Evolutionary conservation across 805 yeast genomes (phyloP).

Genomic region (Zygosaccharomyces rouxii): DNA sequence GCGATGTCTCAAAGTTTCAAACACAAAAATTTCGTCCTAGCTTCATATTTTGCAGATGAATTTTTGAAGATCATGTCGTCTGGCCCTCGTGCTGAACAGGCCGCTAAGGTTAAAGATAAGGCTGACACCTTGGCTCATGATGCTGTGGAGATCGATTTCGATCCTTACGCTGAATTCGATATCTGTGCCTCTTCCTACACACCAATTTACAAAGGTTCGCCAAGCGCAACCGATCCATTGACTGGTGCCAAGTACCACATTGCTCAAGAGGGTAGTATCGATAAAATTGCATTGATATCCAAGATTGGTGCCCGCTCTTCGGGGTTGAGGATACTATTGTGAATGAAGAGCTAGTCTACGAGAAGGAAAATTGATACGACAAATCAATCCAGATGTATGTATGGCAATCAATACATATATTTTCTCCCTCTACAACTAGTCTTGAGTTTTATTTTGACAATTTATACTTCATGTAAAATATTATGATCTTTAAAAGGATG

Average conservation of each 20-base stretch:
- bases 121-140: constrained; percentile 81
- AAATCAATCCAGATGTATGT: neutral
- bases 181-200: constrained; percentile 83
- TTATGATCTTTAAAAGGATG: neutral
- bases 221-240: constrained; percentile 67
- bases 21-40: constrained; percentile 80
- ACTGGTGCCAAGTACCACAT: constrained; percentile 86
- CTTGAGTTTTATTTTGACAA: neutral
- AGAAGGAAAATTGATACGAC: neutral
- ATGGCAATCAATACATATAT: neutral
- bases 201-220: constrained; percentile 80
- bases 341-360: neutral
- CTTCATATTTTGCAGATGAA: constrained; percentile 85
- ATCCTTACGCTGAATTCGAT: constrained; percentile 85
- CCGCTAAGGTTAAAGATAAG: constrained; percentile 71
- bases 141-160: constrained; percentile 86
- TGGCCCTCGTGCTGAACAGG: constrained; percentile 86
- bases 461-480: constrained; percentile 1
- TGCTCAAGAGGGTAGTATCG: constrained; percentile 71
- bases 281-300: constrained; percentile 71
- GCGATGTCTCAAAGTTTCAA: constrained; percentile 93
- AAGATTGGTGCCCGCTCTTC: constrained; percentile 88
- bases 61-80: constrained; percentile 62
- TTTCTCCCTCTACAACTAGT: neutral
- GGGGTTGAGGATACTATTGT: constrained; percentile 58